Base-by-base conservation (phyloP, 768 basidiomycete genomes). In the Suillus hirtellus region DNA sequence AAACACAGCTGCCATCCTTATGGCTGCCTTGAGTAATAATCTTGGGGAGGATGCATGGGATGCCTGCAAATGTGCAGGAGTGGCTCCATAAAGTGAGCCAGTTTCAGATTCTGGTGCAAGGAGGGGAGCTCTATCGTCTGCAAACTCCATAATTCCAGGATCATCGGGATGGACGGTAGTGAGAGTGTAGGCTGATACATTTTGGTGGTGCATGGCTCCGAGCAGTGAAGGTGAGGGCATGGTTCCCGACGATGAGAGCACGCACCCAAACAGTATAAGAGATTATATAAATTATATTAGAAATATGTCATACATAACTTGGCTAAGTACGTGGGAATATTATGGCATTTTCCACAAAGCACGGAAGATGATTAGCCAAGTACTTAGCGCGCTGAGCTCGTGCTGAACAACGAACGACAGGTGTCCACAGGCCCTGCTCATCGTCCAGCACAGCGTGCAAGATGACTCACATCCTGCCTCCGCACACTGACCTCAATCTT, bases 1-100 rank as follows among this genome's bases (percentile, higher is more conserved):
- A 72, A 97, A 96, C 60, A 98, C 81, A 37, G 82, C 77, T 17
- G 87, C 87, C 83, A 96, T 92, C 80, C 95, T 95, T 66, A 95
- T 75, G 0, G 89, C 88, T 0, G 95, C 93, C 70, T 86, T 84
- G 76, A 95, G 78, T 67, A 97, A 82, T 47, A 94, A 81, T 47
- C 80, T 82, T 35, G 84, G 76, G 0, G 85, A 76, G 38, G 84
- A 85, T 9, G 70, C 72, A 24, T 64, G 66, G 9, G 69, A 67
- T 55, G 62, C 17, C 15, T 60, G 9, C n/a, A 62, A 0, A 31
- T 76, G 74, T n/a, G 71, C 64, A 62, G 80, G 70, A 9, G 82
- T 78, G 15, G 86, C 69, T 60, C 88, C 88, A 77, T 90, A 89
- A 49, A 46, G 50, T 3, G 62, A 34, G 7, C 76, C 72, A 27